Evolutionary conservation across 257 asterid genomes (phyloP).

Genomic region (Verbena officinalis): DNA sequence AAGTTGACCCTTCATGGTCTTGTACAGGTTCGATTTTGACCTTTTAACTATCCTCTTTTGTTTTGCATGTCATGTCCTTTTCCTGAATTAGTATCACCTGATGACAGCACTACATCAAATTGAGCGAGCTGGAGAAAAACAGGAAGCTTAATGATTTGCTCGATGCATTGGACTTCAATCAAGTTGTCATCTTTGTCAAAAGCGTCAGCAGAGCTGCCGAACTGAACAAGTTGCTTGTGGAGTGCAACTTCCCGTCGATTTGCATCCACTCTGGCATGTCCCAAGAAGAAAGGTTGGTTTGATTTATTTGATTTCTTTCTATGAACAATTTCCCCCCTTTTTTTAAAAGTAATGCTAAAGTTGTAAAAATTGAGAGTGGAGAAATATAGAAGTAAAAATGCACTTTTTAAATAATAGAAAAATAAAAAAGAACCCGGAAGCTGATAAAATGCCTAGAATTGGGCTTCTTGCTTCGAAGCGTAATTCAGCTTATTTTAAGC

Average conservation of each 20-base stretch:
- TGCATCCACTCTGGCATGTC: conserved; percentile 99
- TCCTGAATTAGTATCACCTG: conserved; percentile 1
- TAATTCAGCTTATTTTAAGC: no score
- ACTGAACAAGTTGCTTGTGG: conserved; percentile 87
- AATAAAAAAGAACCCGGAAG: no score
- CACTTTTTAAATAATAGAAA: no score
- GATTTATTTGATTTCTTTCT: neutral
- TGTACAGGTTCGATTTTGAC: conserved; percentile 69
- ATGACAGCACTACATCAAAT: conserved; percentile 89
- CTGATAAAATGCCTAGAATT: no score
- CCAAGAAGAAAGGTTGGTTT: conserved; percentile 81
- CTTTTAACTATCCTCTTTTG: neutral
- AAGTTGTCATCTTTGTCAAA: conserved; percentile 90
- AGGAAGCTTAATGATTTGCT: conserved; percentile 90
- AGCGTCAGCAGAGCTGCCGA: conserved; percentile 89
- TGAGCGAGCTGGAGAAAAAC: conserved; percentile 89
- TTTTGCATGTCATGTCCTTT: neutral
- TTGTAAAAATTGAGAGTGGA: no score
- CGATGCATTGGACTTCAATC: conserved; percentile 93
- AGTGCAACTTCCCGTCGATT: conserved; percentile 92
- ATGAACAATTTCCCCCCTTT: no score
- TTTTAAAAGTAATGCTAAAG: no score
- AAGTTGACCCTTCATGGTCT: conserved; percentile 98
- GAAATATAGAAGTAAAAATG: no score
- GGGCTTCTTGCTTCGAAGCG: no score